phyloP scores from a whole-genome alignment of 208 protist species.

The Sergeia podlipaevii region DNA sequence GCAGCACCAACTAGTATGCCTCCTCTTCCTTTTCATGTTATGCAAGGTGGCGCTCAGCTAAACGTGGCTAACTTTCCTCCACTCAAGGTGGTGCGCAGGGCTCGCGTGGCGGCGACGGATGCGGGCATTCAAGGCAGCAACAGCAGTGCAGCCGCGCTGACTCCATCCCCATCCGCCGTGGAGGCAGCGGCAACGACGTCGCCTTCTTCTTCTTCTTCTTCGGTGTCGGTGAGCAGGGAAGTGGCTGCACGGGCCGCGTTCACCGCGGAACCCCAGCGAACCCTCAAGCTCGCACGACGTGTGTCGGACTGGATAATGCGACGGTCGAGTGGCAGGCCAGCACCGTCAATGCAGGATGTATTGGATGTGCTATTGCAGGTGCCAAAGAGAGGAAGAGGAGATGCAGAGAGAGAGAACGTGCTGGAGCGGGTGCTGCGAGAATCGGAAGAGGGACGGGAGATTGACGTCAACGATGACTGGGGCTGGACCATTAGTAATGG shows the following conservation, averaged over 20 bases:
- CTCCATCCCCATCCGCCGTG: neutral
- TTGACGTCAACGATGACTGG: slow-evolving; percentile 61
- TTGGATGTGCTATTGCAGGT: no score
- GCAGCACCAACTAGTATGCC: slow-evolving; percentile 10
- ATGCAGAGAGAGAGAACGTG: neutral
- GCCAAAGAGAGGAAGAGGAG: no score
- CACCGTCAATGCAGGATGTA: no score
- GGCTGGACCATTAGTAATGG: slow-evolving; percentile 65
- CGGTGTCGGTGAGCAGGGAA: neutral
- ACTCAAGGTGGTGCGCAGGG: slow-evolving; percentile 50
- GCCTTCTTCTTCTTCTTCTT: neutral
- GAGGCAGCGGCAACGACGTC: neutral
- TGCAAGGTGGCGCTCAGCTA: slow-evolving; percentile 59
- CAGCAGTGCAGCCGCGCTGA: neutral
- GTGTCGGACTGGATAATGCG: no score
- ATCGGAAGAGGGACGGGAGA: slow-evolving; percentile 7
- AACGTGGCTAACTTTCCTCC: slow-evolving; percentile 60
- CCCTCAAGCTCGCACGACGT: no score
- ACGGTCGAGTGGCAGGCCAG: no score
- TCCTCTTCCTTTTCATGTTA: slow-evolving; percentile 49
- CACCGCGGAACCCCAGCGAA: slow-evolving; percentile 37
- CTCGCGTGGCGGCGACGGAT: neutral
- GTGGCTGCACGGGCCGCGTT: slow-evolving; percentile 27
- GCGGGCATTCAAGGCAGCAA: neutral
- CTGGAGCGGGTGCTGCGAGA: neutral